These are phyloP conservation scores for Xerocomus brunneocitrinus DNA, from an alignment of 768 basidiomycete species.

Conservation along the genomic window DNA sequence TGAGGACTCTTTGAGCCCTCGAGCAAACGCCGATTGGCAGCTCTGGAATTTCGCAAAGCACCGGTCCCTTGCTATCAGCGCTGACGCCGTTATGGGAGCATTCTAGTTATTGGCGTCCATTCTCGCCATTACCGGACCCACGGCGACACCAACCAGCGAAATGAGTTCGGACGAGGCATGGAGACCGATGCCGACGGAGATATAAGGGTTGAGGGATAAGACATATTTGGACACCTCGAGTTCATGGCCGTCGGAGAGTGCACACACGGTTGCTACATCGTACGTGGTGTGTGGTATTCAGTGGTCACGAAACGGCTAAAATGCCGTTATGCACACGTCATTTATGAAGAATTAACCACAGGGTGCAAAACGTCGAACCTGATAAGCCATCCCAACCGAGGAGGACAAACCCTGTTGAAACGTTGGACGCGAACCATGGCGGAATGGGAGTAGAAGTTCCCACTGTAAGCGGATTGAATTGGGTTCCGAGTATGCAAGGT, in stretches of 20 bases:
- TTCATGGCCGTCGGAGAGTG: slow-evolving; percentile 3
- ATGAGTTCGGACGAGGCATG: background rate
- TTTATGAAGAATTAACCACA: background rate
- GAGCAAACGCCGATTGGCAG: too few relatives aligned
- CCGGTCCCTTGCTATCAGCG: background rate
- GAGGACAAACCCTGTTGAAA: too few relatives aligned
- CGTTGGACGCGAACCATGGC: background rate
- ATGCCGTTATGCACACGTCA: background rate
- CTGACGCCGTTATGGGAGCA: too few relatives aligned
- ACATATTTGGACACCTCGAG: slow-evolving; percentile 6
- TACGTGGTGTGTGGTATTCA: slow-evolving; percentile 10
- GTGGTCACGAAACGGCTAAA: background rate
- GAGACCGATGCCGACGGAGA: slow-evolving; percentile 14
- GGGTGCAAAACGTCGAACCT: background rate
- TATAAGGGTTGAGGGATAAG: slow-evolving; percentile 5
- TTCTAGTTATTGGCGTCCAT: background rate
- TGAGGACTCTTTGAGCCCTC: too few relatives aligned
- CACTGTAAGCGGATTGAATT: background rate
- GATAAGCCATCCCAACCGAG: too few relatives aligned
- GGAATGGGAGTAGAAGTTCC: too few relatives aligned
- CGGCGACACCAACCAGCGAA: slow-evolving; percentile 5
- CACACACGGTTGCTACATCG: background rate
- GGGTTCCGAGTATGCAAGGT: slow-evolving; percentile 13
- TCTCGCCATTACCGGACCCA: slow-evolving; percentile 3
- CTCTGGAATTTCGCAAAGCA: too few relatives aligned